Percentiles rank a stretch among this genome's conserved stretches.
phyloP scores from a whole-genome alignment of 192 early-diverging fungal species.

The Coemansia sp. region DNA sequence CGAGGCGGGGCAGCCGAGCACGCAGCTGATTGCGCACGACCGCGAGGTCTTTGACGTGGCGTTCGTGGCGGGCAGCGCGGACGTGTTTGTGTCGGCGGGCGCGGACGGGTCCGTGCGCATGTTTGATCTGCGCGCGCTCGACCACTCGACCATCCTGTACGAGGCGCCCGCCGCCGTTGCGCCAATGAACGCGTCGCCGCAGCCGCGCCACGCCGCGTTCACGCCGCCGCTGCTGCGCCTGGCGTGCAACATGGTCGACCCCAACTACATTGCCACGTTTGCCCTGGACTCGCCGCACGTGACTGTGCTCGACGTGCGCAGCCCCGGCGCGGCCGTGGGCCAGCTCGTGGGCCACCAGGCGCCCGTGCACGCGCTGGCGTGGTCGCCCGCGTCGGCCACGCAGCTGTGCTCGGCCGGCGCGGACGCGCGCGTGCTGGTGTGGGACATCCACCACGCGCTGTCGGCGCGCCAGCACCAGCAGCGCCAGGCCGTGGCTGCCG shows the following conservation, averaged over 20 bases:
- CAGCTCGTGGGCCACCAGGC: conserved; percentile 79
- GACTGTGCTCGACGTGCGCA: conserved; percentile 87
- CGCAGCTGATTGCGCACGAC: conserved; percentile 99
- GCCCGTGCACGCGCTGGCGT: conserved; percentile 79
- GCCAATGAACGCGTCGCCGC: conserved; percentile 5
- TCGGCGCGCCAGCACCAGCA: conserved; percentile 48
- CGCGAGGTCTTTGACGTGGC: conserved; percentile 98
- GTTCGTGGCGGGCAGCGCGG: conserved; percentile 76
- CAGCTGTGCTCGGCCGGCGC: conserved; percentile 89
- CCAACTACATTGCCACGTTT: conserved; percentile 91
- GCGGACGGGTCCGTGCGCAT: conserved; percentile 95
- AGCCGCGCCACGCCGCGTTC: conserved; percentile 18
- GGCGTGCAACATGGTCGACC: conserved; percentile 86
- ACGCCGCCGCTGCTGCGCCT: conserved; percentile 74
- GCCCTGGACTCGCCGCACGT: conserved; percentile 79
- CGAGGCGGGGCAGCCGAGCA: conserved; percentile 93
- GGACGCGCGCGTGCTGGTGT: conserved; percentile 87
- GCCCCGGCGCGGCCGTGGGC: conserved; percentile 80
- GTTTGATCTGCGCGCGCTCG: conserved; percentile 95
- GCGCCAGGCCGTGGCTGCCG: conserved; percentile 41
- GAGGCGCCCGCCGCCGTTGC: conserved; percentile 67
- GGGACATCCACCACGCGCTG: conserved; percentile 72
- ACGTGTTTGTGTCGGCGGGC: conserved; percentile 97
- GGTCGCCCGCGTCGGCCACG: conserved; percentile 78
- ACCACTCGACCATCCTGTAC: conserved; percentile 98